These are phyloP conservation scores for Flaveria bidentis DNA, from an alignment of 129 eudicot genomes.

Conservation along the genomic window DNA sequence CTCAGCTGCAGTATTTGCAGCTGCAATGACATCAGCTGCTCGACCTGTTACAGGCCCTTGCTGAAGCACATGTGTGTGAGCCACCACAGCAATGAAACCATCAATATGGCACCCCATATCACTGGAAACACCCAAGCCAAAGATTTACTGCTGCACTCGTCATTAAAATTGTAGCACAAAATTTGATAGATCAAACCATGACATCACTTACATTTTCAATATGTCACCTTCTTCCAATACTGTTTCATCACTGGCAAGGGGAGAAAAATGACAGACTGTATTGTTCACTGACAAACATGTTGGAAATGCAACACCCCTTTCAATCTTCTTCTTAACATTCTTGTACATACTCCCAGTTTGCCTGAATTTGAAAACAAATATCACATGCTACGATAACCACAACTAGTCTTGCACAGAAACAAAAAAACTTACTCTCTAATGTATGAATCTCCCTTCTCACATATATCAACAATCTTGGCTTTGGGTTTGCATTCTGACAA, in stretches of 20 bases:
- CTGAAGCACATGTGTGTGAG: constrained; percentile 84
- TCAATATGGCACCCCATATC: constrained; percentile 98
- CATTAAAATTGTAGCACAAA: neutral
- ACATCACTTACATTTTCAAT: constrained; percentile 68
- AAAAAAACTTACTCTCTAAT: constrained; percentile 63
- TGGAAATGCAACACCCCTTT: constrained; percentile 90
- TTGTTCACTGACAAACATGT: constrained; percentile 95
- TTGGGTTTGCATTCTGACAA: constrained; percentile 86
- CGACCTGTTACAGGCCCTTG: constrained; percentile 85
- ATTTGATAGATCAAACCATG: neutral
- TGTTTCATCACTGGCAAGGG: constrained; percentile 74
- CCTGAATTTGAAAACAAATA: constrained; percentile 35
- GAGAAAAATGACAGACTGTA: constrained; percentile 77
- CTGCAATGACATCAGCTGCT: constrained; percentile 86
- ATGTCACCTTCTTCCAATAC: constrained; percentile 83
- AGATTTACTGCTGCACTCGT: neutral
- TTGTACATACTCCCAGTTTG: constrained; percentile 85
- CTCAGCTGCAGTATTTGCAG: constrained; percentile 98
- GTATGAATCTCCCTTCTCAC: constrained; percentile 86
- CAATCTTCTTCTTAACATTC: constrained; percentile 88
- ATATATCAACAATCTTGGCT: constrained; percentile 86
- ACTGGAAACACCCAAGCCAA: constrained; percentile 46
- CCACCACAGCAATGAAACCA: constrained; percentile 94
- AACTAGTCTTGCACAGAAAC: neutral
- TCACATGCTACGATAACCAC: neutral